Evolutionary conservation across 1,284 basidiomycete species (phyloP), one percentile per base, ranked within the genome.

Genomic region (Salmacisia buchloeana): DNA sequence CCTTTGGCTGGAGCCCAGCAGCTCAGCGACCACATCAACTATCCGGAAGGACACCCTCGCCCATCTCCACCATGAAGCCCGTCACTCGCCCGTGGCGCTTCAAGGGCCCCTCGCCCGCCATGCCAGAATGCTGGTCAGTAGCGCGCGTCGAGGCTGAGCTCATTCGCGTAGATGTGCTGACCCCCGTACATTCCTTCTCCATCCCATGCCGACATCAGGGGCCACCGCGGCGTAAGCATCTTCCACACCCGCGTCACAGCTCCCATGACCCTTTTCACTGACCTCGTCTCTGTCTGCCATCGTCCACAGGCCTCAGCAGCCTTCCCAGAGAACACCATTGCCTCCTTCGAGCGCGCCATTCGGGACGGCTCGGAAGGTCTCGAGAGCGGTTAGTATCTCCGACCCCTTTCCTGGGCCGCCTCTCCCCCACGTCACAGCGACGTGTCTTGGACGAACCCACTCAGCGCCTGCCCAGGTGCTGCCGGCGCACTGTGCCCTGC

Each of bases 261-360:
- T 57, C 13, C 2, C 7, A 9, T 10, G 21, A 31, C 13, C 2
- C 38, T 39, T 2, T 15, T 12, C 10, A 21, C 54, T 58, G 27
- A 57, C 29, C 2, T 33, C 59, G 34, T 61, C 31, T 52, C 18
- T 41, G 3, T n/a, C 9, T 38, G 36, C 60, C 18, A 3, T 39
- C 38, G 27, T 49, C 29, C 35, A 21, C 66, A 69, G 68, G 76
- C 77, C 18, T 79, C 77, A 10, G 77, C 74, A 34, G 70, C 73
- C n/a, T 79, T 76, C 63, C 77, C 77, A 3, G 77, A 79, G 58
- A 79, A 79, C 69, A 79, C 77, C 43, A 69, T 79, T 41, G 71
- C 72, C 35, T 77, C 74, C 25, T 79, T 79, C 65, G 76, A 74
- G 33, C 70, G 72, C 60, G 77, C 77, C 10, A 73, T 79, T 63